Evolutionary conservation across 2,329 filamentous ascomycete species (phyloP), one percentile per base, ranked within the genome.

Genomic region (Teratosphaeria nubilosa): DNA sequence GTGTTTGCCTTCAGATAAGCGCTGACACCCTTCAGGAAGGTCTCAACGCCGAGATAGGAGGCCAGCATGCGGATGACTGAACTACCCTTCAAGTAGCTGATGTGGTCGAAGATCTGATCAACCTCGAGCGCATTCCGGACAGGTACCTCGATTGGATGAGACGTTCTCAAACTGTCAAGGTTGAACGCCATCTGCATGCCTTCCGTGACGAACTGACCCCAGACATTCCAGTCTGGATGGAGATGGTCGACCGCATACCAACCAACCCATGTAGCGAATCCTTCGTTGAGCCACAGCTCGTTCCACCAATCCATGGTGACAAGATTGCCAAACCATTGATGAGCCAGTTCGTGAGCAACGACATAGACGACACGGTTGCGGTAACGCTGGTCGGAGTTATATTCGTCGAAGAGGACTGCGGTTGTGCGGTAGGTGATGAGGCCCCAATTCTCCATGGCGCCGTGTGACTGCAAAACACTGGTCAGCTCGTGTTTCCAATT

Each of bases 181-280:
- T 86, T 82, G 74, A 96, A 95, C 58, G 92, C 92, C 78, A 85
- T 85, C 81, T 96, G 90, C 78, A 95, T 89, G 68, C 88, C 88
- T 78, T 97, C 94, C 76, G 90, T 90, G 68, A 97, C 90, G 76
- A 96, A 99, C 76, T 96, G 91, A 59, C 89, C 87, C 94, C 94
- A 99, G 32, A 97, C 88, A 68, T 97, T 86, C 92, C 94, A 97
- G 65, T 96, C 92, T 2, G 94, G 94, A 74, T 97, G 90, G 57
- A 97, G 84, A 70, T 95, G 83, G 70, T 97, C 90, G 59, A 91
- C 85, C 10, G 91, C 91, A 61, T 91, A 82, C 92, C 92, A 99
- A 56, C 92, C 94, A 51, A 96, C 92, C 92, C 92, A 97, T 2
- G 94, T 99, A 50, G 94, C 94, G 70, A 99, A 99, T 13, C 91